phyloP scores from a whole-genome alignment of 768 basidiomycete genomes.

The Auriscalpium microsporum region DNA sequence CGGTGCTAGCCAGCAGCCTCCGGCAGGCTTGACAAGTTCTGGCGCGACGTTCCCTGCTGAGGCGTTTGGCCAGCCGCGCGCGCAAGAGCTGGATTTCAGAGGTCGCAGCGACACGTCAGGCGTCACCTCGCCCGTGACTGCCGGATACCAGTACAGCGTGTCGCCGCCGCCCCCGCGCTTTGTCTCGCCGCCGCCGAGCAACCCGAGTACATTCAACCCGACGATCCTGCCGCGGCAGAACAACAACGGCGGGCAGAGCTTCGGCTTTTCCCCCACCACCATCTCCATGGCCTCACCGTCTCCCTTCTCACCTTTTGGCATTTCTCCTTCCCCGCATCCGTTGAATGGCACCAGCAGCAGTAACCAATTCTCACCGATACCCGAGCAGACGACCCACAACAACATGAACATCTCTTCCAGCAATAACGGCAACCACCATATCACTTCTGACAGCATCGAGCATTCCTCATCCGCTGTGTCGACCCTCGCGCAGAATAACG shows the following conservation, averaged over 20 bases:
- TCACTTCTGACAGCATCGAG: conserved; percentile 16
- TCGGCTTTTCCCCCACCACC: conserved; percentile 18
- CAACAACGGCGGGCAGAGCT: conserved; percentile 19
- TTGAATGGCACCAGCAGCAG: conserved; percentile 14
- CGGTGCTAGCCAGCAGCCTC: conserved; percentile 19
- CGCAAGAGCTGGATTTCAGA: conserved; percentile 16
- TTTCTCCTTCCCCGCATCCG: conserved; percentile 24
- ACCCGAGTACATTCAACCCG: conserved; percentile 11
- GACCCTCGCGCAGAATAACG: conserved; percentile 11
- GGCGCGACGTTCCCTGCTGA: conserved; percentile 10
- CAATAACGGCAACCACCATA: conserved; percentile 14
- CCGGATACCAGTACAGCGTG: conserved; percentile 26
- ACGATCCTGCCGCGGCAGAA: conserved; percentile 17
- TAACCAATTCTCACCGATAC: conserved; percentile 18
- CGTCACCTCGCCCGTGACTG: conserved; percentile 22
- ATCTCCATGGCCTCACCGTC: conserved; percentile 15
- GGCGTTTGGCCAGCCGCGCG: conserved; percentile 7
- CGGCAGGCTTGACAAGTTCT: conserved; percentile 7
- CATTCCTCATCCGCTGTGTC: conserved; percentile 14
- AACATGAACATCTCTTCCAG: conserved; percentile 12
- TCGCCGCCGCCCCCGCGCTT: conserved; percentile 29
- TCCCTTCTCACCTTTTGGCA: conserved; percentile 30
- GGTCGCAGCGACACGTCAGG: conserved; percentile 22
- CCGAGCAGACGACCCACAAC: conserved; percentile 15
- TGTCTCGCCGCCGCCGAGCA: conserved; percentile 25